These are phyloP conservation scores for Magnaporthiopsis incrustans DNA, from an alignment of 2,329 filamentous ascomycete genomes.

Conservation along the genomic window DNA sequence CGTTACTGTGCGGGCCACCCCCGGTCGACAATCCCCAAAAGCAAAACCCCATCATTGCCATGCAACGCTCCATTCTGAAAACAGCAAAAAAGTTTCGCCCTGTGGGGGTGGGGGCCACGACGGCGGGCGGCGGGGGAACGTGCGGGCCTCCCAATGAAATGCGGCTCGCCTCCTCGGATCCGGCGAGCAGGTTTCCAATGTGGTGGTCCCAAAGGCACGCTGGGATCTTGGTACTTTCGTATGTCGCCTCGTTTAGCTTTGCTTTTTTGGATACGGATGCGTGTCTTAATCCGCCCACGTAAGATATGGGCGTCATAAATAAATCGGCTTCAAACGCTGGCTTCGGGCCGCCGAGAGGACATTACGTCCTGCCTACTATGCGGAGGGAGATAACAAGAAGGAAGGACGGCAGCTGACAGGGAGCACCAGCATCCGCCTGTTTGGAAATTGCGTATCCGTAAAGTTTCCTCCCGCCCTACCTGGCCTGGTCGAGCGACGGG, in stretches of 20 bases:
- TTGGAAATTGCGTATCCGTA: neutral
- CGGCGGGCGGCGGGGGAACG: too few relatives aligned
- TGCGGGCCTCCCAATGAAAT: neutral
- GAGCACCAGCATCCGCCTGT: neutral
- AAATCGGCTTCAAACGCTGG: neutral
- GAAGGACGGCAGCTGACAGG: neutral
- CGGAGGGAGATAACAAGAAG: neutral
- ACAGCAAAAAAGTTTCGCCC: neutral
- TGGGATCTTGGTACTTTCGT: neutral
- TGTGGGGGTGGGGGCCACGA: neutral
- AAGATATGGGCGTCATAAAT: neutral
- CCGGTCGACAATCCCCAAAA: neutral
- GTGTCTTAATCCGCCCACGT: neutral
- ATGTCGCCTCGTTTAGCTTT: neutral
- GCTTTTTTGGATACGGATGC: too few relatives aligned
- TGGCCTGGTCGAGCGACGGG: too few relatives aligned
- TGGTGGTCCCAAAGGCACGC: neutral
- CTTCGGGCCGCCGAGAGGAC: neutral
- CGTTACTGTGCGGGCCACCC: neutral
- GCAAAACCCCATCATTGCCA: neutral
- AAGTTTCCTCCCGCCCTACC: neutral
- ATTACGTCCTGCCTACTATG: too few relatives aligned
- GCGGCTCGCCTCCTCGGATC: neutral
- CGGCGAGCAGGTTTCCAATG: neutral
- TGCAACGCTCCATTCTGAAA: neutral